Base-by-base conservation (phyloP, 148 eudicot genomes). In the Drosera capensis region DNA sequence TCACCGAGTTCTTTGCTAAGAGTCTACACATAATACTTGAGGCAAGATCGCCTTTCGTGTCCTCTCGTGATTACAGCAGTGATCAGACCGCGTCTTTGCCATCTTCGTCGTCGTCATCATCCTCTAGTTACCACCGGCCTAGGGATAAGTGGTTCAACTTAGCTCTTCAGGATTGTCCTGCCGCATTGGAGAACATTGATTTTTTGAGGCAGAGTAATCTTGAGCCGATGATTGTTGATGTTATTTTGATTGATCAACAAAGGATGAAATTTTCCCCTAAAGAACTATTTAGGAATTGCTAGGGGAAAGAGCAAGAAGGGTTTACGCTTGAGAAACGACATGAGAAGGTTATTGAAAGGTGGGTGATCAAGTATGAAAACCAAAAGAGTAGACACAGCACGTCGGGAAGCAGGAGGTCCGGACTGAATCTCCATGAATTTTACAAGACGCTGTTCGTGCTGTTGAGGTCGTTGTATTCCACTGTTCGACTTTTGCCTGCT, bases 141-240 rank as follows among this genome's bases (percentile, higher is more conserved):
- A 71, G 94, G 58, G 94, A 87, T 55, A 82, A 77, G 31, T 79
- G 90, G 96, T 87, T 87, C 55, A 82, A 87, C 71, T 46, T 87
- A 58, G 82, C 82, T 2, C 86, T 87, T n/a, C 62, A 67, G 65
- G 94, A 87, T 40, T 82, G 96, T 46, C 86, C 94, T 28, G 94
- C 90, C 7, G 86, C 88, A 3, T 57, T 79, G 17, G 94, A 87
- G 36, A 87, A 77, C 48, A 79, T 77, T 14, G 94, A 82, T 55
- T 87, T 79, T 65, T 77, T 82, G 90, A 70, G 76, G 15, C 82
- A 72, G 57, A 82, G 85, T 68, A 76, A 68, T 57, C 71, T 74
- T 17, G 96, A 87, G 38, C 96, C 94, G 0, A 82, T 82, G 96
- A 77, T 87, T 13, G 70, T 87, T 44, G 96, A 87, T 66, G 78